phyloP scores from a whole-genome alignment of 305 asterid species.

The Plantago lanceolata region DNA sequence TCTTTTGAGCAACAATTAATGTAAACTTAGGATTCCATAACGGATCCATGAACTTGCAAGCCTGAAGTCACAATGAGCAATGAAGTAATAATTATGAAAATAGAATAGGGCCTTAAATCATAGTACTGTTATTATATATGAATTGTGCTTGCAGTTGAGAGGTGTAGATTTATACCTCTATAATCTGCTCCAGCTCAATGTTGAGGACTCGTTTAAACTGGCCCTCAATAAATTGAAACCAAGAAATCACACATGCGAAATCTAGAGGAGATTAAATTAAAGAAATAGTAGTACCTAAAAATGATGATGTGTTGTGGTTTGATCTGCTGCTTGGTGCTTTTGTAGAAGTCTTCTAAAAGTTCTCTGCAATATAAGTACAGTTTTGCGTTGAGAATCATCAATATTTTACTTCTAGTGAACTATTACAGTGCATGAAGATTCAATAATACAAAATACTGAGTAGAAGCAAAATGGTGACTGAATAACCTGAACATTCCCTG shows the following conservation, averaged over 20 bases:
- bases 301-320: conserved; percentile 65
- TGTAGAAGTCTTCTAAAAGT: conserved; percentile 47
- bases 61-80: conserved; percentile 32
- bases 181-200: conserved; percentile 59
- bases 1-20: conserved; percentile 64
- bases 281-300: conserved; percentile 43
- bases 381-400: not conserved
- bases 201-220: conserved; percentile 72
- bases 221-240: conserved; percentile 40
- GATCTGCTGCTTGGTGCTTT: conserved; percentile 29
- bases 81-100: not conserved
- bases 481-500: conserved; percentile 56
- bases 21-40: conserved; percentile 54
- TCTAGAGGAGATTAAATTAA: not conserved
- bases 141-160: not conserved
- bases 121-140: not conserved
- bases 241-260: not conserved
- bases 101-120: not conserved
- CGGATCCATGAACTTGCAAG: conserved; percentile 55
- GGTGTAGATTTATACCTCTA: conserved; percentile 40
- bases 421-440: not conserved
- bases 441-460: not conserved
- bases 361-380: conserved; percentile 39
- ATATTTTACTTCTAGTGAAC: not conserved
- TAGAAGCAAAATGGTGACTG: not conserved